Evolutionary conservation across 2,329 filamentous ascomycete species (phyloP).

Genomic region (Dothideomycetes sp.): DNA sequence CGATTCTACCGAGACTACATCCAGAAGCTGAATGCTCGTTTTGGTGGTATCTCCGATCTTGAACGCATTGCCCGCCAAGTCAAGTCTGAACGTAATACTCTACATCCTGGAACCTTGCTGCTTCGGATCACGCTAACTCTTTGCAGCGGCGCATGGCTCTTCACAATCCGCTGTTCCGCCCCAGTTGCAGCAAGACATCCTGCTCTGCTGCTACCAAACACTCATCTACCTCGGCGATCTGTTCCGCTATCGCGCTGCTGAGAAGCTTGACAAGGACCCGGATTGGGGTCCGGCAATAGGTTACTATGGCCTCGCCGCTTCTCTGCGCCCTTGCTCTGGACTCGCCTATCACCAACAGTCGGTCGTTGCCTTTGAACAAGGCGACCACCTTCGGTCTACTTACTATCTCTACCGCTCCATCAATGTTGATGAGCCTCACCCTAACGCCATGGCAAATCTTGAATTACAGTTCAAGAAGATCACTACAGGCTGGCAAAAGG

Average conservation of each 20-base stretch:
- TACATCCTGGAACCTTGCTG: neutral
- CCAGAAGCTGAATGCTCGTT: conserved; percentile 58
- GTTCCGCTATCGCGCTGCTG: conserved; percentile 70
- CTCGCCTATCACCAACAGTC: conserved; percentile 84
- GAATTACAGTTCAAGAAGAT: conserved; percentile 68
- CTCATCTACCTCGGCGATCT: conserved; percentile 84
- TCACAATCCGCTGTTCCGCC: neutral
- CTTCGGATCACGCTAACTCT: conserved; percentile 1
- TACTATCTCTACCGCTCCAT: conserved; percentile 85
- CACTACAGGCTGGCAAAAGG: conserved; percentile 46
- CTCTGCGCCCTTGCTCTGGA: conserved; percentile 69
- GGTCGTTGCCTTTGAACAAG: conserved; percentile 69
- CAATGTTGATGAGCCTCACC: conserved; percentile 63
- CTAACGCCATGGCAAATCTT: conserved; percentile 65
- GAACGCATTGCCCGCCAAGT: conserved; percentile 42
- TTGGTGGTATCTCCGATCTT: conserved; percentile 48
- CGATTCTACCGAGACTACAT: conserved; percentile 84
- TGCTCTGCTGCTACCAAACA: conserved; percentile 58
- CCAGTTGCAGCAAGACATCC: neutral
- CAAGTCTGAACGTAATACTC: conserved; percentile 16
- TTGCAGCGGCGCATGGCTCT: neutral
- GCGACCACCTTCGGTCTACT: conserved; percentile 71
- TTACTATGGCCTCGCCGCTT: conserved; percentile 75
- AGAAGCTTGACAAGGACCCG: conserved; percentile 61
- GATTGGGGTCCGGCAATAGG: conserved; percentile 72